A percentile compares a stretch with the other conserved stretches of the same genome.
Conservation (phyloP, 257 asterid genomes). For the Gentiana straminea region DNA sequence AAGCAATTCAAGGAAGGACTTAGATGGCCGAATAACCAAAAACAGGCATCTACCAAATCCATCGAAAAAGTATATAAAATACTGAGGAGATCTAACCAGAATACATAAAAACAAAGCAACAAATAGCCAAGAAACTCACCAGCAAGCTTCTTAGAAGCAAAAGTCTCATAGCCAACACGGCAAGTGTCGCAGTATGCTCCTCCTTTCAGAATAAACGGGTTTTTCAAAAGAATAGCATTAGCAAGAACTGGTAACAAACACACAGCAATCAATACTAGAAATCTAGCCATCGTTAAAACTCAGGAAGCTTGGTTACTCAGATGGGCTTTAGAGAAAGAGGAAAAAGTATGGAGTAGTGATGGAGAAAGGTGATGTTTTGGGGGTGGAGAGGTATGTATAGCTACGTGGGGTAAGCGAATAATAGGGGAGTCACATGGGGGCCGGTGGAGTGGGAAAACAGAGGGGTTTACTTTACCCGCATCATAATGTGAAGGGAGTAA, state of each 20-base stretch:
- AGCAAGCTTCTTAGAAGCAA: slow-evolving; percentile 31
- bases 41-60: no score
- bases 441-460: no score
- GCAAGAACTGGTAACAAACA: slow-evolving; percentile 10
- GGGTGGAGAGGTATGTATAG: no score
- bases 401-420: no score
- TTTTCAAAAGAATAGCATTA: slow-evolving; percentile 20
- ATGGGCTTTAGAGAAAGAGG: no score
- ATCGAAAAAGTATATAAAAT: neutral
- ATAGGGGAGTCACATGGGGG: no score
- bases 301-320: neutral
- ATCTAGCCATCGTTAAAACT: slow-evolving; percentile 35
- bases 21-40: neutral
- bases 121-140: slow-evolving; percentile 20
- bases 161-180: slow-evolving; percentile 67
- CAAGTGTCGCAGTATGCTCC: slow-evolving; percentile 61
- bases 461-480: no score
- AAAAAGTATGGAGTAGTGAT: no score
- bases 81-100: neutral
- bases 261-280: slow-evolving; percentile 24
- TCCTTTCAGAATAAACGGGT: slow-evolving; percentile 36
- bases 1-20: neutral
- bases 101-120: neutral
- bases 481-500: neutral
- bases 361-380: no score